These are phyloP conservation scores for Thelonectria olida DNA, from an alignment of 2,329 filamentous ascomycete species.

Conservation along the genomic window DNA sequence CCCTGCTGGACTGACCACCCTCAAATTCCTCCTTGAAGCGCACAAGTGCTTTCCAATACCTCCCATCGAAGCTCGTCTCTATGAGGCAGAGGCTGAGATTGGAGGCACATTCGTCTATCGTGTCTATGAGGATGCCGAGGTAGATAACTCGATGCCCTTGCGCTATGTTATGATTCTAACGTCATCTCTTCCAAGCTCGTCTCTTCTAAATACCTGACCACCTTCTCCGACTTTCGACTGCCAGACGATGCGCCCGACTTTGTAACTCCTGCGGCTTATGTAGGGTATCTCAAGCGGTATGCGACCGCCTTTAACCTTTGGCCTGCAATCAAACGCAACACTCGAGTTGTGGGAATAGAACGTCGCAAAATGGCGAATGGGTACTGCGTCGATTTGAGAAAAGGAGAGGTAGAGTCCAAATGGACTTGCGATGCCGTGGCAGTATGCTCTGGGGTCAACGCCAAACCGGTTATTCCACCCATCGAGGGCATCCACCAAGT, in stretches of 20 bases:
- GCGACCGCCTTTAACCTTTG: constrained; percentile 49
- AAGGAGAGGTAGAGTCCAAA: not conserved
- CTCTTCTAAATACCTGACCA: constrained; percentile 59
- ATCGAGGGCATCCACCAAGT: constrained; percentile 51
- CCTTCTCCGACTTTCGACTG: constrained; percentile 60
- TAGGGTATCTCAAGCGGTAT: constrained; percentile 55
- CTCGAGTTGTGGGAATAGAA: constrained; percentile 42
- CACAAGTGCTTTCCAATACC: constrained; percentile 49
- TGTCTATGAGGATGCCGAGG: constrained; percentile 59
- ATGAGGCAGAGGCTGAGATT: constrained; percentile 54
- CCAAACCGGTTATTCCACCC: constrained; percentile 49
- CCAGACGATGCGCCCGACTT: constrained; percentile 55
- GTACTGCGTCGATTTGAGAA: constrained; percentile 26
- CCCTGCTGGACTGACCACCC: constrained; percentile 52
- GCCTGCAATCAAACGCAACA: constrained; percentile 46
- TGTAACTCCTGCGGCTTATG: constrained; percentile 50
- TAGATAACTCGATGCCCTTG: constrained; percentile 12
- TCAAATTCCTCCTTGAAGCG: constrained; percentile 51
- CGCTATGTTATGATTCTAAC: not conserved
- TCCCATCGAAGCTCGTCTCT: constrained; percentile 53
- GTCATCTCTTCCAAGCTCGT: constrained; percentile 47
- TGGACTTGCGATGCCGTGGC: constrained; percentile 57
- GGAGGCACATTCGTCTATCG: constrained; percentile 59
- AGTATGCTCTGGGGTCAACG: constrained; percentile 56
- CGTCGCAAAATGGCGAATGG: constrained; percentile 18